Percentiles rank a stretch among this genome's conserved stretches.
Evolutionary conservation across 208 protist genomes (phyloP).

Genomic region (Angomonas ambiguus): DNA sequence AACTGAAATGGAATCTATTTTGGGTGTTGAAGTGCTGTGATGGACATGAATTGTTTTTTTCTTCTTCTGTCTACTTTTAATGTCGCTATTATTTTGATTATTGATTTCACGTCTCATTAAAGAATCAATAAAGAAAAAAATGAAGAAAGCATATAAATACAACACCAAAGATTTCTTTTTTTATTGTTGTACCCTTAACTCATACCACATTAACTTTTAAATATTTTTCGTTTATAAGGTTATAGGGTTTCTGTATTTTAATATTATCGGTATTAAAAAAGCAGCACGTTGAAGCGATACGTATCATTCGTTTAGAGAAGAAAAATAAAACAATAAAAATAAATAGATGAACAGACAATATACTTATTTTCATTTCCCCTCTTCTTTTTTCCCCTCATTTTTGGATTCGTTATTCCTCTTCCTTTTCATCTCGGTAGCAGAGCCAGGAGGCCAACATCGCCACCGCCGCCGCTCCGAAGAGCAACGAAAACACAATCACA

Average conservation of each 20-base stretch:
- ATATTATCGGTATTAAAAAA: no score
- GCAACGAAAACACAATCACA: neutral
- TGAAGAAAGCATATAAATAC: neutral
- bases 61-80: neutral
- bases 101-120: no score
- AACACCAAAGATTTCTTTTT: conserved; percentile 6
- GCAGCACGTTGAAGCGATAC: no score
- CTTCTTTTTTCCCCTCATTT: neutral
- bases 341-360: neutral
- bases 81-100: no score
- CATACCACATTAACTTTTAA: no score
- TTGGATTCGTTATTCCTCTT: conserved; percentile 30
- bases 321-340: conserved; percentile 5
- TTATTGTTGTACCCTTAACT: no score
- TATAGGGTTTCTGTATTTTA: no score
- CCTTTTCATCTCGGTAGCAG: conserved; percentile 68
- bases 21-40: no score
- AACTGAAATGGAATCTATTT: neutral
- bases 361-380: neutral
- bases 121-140: conserved; percentile 10
- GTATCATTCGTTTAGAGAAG: no score
- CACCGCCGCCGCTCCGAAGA: neutral
- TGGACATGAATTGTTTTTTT: conserved; percentile 6
- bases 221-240: no score
- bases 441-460: neutral